Conservation (phyloP, 768 basidiomycete species). For the Macrolepiota dolichaula region DNA sequence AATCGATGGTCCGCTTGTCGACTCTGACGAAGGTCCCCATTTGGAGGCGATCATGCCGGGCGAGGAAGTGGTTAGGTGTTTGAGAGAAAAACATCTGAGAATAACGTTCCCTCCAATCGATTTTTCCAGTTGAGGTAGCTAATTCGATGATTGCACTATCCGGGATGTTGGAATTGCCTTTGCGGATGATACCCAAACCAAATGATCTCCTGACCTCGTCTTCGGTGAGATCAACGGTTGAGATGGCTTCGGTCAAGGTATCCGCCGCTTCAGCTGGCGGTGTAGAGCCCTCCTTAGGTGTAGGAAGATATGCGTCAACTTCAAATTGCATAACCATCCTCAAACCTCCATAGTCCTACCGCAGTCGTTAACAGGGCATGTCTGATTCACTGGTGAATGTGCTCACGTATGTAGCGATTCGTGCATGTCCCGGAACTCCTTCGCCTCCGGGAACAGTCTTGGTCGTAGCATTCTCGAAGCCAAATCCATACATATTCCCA, state of each 20-base stretch:
- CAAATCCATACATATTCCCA: slow-evolving; percentile 49
- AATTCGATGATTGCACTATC: slow-evolving; percentile 40
- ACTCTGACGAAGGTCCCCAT: slow-evolving; percentile 48
- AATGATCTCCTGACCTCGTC: neutral
- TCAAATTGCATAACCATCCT: slow-evolving; percentile 26
- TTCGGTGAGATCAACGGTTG: slow-evolving; percentile 24
- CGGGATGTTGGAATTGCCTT: slow-evolving; percentile 33
- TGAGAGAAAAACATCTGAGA: slow-evolving; percentile 70
- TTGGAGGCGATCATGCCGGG: slow-evolving; percentile 38
- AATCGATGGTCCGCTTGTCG: slow-evolving; percentile 40
- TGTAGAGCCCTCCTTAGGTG: neutral
- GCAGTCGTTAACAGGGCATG: neutral
- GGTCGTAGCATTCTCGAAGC: slow-evolving; percentile 59
- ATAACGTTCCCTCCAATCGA: slow-evolving; percentile 61
- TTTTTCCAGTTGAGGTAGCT: slow-evolving; percentile 36
- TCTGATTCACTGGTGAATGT: neutral
- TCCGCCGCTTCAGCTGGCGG: slow-evolving; percentile 27
- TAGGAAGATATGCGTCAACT: slow-evolving; percentile 23
- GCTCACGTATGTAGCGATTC: slow-evolving; percentile 61
- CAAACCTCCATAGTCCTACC: slow-evolving; percentile 49
- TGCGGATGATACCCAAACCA: slow-evolving; percentile 23
- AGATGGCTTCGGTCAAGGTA: slow-evolving; percentile 31
- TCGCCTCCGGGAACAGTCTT: slow-evolving; percentile 42
- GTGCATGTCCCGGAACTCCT: slow-evolving; percentile 51
- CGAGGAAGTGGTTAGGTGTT: slow-evolving; percentile 59